These are phyloP conservation scores for Lasiodiplodia sp. DNA, from an alignment of 2,329 filamentous ascomycete genomes.

Conservation along the genomic window DNA sequence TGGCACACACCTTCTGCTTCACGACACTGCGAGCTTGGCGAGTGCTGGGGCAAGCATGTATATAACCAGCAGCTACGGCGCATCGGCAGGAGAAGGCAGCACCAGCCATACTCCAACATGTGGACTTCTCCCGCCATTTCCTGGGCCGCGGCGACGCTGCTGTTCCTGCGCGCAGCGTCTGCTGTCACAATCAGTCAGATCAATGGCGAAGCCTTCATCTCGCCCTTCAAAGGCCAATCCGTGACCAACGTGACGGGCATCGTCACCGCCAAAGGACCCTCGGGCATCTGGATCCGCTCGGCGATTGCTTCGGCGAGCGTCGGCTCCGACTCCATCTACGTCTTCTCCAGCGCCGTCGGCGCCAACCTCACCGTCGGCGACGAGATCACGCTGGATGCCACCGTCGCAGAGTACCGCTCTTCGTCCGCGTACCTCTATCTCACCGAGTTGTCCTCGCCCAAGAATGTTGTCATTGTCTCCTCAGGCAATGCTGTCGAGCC, in stretches of 20 bases:
- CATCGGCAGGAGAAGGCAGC: neutral
- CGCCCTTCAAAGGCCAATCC: constrained; percentile 63
- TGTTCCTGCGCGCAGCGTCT: neutral
- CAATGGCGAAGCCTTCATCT: constrained; percentile 71
- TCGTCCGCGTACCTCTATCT: constrained; percentile 65
- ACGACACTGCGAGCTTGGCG: constrained; percentile 8
- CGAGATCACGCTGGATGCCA: constrained; percentile 66
- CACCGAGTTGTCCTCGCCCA: constrained; percentile 67
- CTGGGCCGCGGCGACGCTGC: constrained; percentile 3
- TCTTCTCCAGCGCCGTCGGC: constrained; percentile 63
- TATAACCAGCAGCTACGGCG: constrained; percentile 7
- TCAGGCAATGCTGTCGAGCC: constrained; percentile 63
- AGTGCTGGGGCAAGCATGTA: constrained; percentile 5
- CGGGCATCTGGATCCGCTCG: constrained; percentile 71
- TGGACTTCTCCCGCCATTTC: neutral
- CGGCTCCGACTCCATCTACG: constrained; percentile 70
- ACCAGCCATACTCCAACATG: constrained; percentile 7
- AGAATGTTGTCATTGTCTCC: constrained; percentile 61
- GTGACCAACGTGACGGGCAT: constrained; percentile 69
- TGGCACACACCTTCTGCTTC: neutral
- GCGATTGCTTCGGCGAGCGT: constrained; percentile 62
- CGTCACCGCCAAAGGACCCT: constrained; percentile 68
- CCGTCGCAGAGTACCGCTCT: constrained; percentile 66
- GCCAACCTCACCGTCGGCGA: constrained; percentile 67
- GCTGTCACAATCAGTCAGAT: constrained; percentile 56